Percentiles rank a stretch among this genome's conserved stretches.
Evolutionary conservation across 768 basidiomycete genomes (phyloP).

Genomic region (Trametes sanguinea): DNA sequence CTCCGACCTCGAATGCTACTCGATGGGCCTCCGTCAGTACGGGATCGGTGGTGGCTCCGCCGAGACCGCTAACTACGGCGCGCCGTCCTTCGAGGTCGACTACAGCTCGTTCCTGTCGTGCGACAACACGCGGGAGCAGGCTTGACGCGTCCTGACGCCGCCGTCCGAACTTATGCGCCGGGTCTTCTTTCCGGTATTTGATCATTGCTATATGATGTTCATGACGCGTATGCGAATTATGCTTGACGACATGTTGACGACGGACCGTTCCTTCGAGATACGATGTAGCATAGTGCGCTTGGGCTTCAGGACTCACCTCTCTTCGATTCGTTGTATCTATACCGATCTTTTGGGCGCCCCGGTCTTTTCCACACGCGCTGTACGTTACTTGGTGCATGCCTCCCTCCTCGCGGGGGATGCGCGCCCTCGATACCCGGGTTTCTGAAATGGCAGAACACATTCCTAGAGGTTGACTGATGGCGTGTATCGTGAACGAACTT

Average conservation of each 20-base stretch:
- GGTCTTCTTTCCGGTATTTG: neutral
- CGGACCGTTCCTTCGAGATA: slow-evolving; percentile 9
- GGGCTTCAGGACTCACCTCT: slow-evolving; percentile 13
- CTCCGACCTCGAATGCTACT: slow-evolving; percentile 29
- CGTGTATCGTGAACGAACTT: slow-evolving; percentile 6
- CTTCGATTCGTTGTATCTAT: slow-evolving; percentile 21
- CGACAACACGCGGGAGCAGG: slow-evolving; percentile 6
- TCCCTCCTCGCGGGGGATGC: neutral
- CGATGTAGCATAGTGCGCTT: slow-evolving; percentile 19
- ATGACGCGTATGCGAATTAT: slow-evolving; percentile 17
- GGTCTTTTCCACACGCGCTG: neutral
- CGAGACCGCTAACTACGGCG: slow-evolving; percentile 22
- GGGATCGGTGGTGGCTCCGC: slow-evolving; percentile 21
- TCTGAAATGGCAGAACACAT: slow-evolving; percentile 6
- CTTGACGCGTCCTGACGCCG: neutral
- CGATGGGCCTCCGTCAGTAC: slow-evolving; percentile 25
- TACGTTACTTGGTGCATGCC: slow-evolving; percentile 9
- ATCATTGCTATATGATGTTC: slow-evolving; percentile 15
- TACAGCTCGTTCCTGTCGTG: slow-evolving; percentile 24
- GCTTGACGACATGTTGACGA: slow-evolving; percentile 16
- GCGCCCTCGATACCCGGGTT: slow-evolving; percentile 14
- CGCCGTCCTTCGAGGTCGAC: slow-evolving; percentile 23
- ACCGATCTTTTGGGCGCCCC: slow-evolving; percentile 1
- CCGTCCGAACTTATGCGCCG: slow-evolving; percentile 1
- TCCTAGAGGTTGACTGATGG: neutral